Evolutionary conservation across 2,329 filamentous ascomycete genomes (phyloP).

Genomic region (Juglanconis oblonga): DNA sequence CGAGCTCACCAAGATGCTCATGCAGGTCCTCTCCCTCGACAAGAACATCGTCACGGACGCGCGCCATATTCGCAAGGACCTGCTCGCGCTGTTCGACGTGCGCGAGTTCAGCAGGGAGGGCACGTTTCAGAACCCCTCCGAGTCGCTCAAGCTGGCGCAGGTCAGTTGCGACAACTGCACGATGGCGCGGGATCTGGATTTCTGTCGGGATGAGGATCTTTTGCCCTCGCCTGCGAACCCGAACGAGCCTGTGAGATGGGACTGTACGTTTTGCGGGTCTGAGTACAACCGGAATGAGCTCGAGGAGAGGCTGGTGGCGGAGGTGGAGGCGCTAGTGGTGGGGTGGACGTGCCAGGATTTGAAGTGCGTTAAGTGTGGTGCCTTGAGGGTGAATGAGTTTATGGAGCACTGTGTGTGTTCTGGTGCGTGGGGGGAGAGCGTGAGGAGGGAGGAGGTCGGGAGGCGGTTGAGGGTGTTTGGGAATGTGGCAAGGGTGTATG

Average conservation of each 20-base stretch:
- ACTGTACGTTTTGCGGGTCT: slow-evolving; percentile 71
- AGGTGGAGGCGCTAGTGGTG: slow-evolving; percentile 71
- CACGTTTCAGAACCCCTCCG: slow-evolving; percentile 82
- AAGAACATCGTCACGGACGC: slow-evolving; percentile 88
- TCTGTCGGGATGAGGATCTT: slow-evolving; percentile 85
- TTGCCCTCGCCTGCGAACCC: slow-evolving; percentile 44
- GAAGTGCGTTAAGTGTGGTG: slow-evolving; percentile 70
- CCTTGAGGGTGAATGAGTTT: slow-evolving; percentile 83
- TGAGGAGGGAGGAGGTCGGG: slow-evolving; percentile 64
- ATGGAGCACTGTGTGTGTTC: slow-evolving; percentile 96
- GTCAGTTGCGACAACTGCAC: slow-evolving; percentile 90
- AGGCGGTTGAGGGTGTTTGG: slow-evolving; percentile 66
- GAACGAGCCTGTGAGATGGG: slow-evolving; percentile 50
- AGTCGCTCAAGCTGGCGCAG: slow-evolving; percentile 68
- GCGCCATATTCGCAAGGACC: slow-evolving; percentile 80
- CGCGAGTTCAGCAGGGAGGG: slow-evolving; percentile 89
- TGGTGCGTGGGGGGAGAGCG: slow-evolving; percentile 75
- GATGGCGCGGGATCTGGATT: slow-evolving; percentile 80
- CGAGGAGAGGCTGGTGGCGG: slow-evolving; percentile 77
- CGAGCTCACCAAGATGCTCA: slow-evolving; percentile 87
- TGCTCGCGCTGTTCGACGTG: slow-evolving; percentile 87
- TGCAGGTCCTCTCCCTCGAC: slow-evolving; percentile 88
- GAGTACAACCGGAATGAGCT: slow-evolving; percentile 76
- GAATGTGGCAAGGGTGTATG: slow-evolving; percentile 75
- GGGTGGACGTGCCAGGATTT: slow-evolving; percentile 89